These are phyloP conservation scores for Aspergillus ruber DNA, from an alignment of 2,329 filamentous ascomycete genomes.

Conservation along the genomic window DNA sequence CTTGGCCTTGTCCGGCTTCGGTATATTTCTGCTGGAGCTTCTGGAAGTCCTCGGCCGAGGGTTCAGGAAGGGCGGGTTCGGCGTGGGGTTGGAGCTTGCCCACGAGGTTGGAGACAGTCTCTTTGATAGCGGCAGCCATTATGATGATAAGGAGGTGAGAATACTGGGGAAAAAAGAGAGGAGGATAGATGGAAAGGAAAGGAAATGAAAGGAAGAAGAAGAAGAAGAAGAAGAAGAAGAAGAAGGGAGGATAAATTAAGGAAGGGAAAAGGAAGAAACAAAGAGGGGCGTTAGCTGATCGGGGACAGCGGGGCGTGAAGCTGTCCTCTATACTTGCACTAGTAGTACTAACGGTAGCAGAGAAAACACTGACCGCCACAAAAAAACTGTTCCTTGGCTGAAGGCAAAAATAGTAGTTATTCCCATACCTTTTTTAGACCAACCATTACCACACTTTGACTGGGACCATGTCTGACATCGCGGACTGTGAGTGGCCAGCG, in stretches of 20 bases:
- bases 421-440: not conserved
- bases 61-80: constrained; percentile 39
- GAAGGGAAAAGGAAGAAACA: constrained; percentile 3
- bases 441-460: not conserved
- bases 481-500: not conserved
- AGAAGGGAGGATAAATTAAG: constrained; percentile 1
- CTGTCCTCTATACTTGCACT: constrained; percentile 4
- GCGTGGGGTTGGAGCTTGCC: constrained; percentile 38
- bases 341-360: constrained; percentile 1
- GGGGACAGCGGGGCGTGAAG: constrained; percentile 21
- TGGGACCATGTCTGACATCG: not conserved
- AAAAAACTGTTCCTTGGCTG: not conserved
- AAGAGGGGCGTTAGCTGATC: constrained; percentile 5
- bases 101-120: constrained; percentile 43
- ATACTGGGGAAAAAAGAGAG: not conserved
- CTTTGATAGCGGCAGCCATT: constrained; percentile 38
- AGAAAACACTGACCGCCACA: constrained; percentile 8
- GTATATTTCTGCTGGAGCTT: constrained; percentile 66
- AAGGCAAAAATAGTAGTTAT: not conserved
- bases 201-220: not conserved
- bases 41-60: constrained; percentile 60
- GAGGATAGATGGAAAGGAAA: not conserved
- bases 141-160: constrained; percentile 6
- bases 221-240: constrained; percentile 3
- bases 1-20: constrained; percentile 69